phyloP scores from a whole-genome alignment of 2,329 filamentous ascomycete species.

The Alternaria sp. region DNA sequence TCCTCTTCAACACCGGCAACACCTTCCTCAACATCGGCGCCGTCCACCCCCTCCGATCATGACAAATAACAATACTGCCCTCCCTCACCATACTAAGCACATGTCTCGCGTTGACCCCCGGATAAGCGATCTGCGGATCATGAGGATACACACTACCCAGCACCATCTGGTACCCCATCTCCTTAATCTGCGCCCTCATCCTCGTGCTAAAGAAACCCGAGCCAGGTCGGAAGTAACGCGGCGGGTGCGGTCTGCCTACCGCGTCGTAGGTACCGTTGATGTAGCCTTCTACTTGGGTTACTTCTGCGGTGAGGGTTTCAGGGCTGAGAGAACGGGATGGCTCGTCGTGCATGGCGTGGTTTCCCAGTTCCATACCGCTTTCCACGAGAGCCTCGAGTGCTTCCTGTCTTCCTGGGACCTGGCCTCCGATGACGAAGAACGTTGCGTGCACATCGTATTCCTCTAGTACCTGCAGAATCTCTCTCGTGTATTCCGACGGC shows the following conservation, averaged over 20 bases:
- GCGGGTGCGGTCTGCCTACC: conserved; percentile 51
- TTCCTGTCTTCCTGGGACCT: conserved; percentile 63
- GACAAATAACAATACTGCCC: conserved; percentile 82
- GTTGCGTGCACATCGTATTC: conserved; percentile 74
- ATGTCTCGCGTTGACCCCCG: conserved; percentile 75
- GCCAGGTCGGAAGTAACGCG: conserved; percentile 80
- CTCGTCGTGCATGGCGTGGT: conserved; percentile 90
- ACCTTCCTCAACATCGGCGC: conserved; percentile 76
- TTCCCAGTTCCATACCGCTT: conserved; percentile 69
- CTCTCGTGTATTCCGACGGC: conserved; percentile 73
- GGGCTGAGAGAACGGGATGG: conserved; percentile 68
- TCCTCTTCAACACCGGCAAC: conserved; percentile 71
- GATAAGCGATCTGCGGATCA: conserved; percentile 80
- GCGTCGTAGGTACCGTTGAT: conserved; percentile 64
- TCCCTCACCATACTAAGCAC: conserved; percentile 79
- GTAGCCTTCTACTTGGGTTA: conserved; percentile 67
- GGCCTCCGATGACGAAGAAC: conserved; percentile 86
- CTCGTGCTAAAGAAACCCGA: conserved; percentile 79
- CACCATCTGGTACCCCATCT: conserved; percentile 73
- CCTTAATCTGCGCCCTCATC: conserved; percentile 68
- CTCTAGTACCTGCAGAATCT: conserved; percentile 72
- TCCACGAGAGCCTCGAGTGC: conserved; percentile 60
- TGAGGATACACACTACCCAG: conserved; percentile 87
- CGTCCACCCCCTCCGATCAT: conserved; percentile 85
- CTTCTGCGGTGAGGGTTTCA: conserved; percentile 66